phyloP scores from a whole-genome alignment of 345 rosid species.

The Murraya paniculata region DNA sequence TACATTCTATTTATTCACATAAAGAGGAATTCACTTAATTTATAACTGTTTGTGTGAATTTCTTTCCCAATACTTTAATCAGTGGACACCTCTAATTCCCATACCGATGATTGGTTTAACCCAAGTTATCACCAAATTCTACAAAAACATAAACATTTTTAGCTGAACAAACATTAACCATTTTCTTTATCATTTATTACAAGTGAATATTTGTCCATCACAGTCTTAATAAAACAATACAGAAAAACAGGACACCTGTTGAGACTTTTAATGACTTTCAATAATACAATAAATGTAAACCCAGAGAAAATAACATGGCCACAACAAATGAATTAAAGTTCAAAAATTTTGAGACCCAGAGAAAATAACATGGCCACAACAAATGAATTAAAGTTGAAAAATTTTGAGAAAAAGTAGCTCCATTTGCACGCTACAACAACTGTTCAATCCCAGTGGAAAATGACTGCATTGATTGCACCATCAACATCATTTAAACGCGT shows the following conservation, averaged over 20 bases:
- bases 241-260: background rate
- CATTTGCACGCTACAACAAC: conserved; percentile 11
- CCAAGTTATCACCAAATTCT: background rate
- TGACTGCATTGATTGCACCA: conserved; percentile 10
- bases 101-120: background rate
- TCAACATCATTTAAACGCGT: conserved; percentile 20
- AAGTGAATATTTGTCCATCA: background rate
- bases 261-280: background rate
- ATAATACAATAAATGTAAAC: background rate
- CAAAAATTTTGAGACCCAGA: background rate
- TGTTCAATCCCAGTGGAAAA: conserved; percentile 3
- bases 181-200: too few relatives aligned
- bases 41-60: too few relatives aligned
- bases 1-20: too few relatives aligned
- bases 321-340: background rate
- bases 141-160: too few relatives aligned
- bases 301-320: background rate
- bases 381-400: background rate
- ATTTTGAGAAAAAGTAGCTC: background rate
- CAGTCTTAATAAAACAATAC: background rate
- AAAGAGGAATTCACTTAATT: too few relatives aligned
- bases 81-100: too few relatives aligned
- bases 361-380: background rate
- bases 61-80: too few relatives aligned
- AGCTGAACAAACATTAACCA: background rate